Conservation (phyloP, 2,329 filamentous ascomycete species). For the Xylaria hypoxylon region DNA sequence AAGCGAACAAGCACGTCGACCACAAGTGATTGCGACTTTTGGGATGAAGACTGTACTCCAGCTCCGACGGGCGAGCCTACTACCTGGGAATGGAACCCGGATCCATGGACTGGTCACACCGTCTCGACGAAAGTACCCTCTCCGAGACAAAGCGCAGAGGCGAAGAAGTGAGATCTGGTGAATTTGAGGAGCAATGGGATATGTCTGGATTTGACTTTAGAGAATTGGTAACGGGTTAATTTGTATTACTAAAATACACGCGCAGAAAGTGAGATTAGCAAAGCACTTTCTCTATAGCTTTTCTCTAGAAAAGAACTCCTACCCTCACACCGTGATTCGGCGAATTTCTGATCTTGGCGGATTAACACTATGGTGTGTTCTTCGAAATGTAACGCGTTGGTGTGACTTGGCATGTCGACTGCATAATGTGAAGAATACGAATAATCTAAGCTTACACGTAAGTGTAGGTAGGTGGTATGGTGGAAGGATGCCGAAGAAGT, state of each 20-base stretch:
- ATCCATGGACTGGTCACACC: constrained; percentile 24
- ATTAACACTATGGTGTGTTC: background rate
- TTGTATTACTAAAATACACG: background rate
- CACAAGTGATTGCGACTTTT: constrained; percentile 24
- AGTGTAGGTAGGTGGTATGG: too few relatives aligned
- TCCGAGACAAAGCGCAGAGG: constrained; percentile 5
- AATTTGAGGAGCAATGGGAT: background rate
- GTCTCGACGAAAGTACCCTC: constrained; percentile 3
- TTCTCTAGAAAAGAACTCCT: background rate
- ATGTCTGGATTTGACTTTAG: background rate
- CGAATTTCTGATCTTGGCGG: background rate
- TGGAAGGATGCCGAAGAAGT: background rate
- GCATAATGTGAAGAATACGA: constrained; percentile 8
- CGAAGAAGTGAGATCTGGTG: background rate
- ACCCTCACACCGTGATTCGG: background rate
- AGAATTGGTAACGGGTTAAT: background rate
- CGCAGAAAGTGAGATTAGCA: background rate
- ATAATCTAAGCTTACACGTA: background rate
- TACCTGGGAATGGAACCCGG: constrained; percentile 12
- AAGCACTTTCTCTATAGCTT: background rate
- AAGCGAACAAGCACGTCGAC: constrained; percentile 18
- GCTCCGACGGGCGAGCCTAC: constrained; percentile 4
- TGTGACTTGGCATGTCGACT: background rate
- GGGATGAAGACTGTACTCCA: constrained; percentile 22
- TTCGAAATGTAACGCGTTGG: background rate